These are phyloP conservation scores for Leishmania turanica DNA, from an alignment of 208 protist species.

Conservation along the genomic window DNA sequence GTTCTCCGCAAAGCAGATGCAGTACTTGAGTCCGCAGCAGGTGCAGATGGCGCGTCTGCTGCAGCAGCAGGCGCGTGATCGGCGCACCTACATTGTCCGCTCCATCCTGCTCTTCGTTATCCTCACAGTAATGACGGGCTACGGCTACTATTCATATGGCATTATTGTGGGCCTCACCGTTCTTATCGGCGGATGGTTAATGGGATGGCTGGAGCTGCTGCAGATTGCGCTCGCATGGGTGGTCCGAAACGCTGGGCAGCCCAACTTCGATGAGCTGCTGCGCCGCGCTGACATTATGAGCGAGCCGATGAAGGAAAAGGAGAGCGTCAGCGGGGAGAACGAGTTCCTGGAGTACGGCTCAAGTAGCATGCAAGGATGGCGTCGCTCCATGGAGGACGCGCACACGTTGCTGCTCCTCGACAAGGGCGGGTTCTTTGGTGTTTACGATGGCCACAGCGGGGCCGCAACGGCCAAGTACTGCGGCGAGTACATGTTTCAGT, in stretches of 20 bases:
- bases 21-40: slow-evolving; percentile 31
- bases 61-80: slow-evolving; percentile 27
- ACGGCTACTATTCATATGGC: slow-evolving; percentile 25
- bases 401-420: slow-evolving; percentile 78
- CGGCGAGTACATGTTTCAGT: slow-evolving; percentile 76
- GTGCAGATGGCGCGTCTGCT: slow-evolving; percentile 27
- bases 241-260: slow-evolving; percentile 17
- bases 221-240: slow-evolving; percentile 25
- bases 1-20: slow-evolving; percentile 23
- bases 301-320: slow-evolving; percentile 83
- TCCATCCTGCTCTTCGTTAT: slow-evolving; percentile 15
- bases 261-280: slow-evolving; percentile 68
- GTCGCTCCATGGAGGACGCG: slow-evolving; percentile 91
- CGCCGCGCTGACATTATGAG: slow-evolving; percentile 85
- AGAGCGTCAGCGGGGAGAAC: slow-evolving; percentile 69
- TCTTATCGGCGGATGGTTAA: slow-evolving; percentile 19
- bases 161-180: slow-evolving; percentile 20
- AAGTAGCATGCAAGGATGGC: slow-evolving; percentile 92
- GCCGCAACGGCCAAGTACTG: slow-evolving; percentile 74
- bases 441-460: slow-evolving; percentile 93
- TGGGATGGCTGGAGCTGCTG: slow-evolving; percentile 24
- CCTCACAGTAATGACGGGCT: slow-evolving; percentile 10
- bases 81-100: slow-evolving; percentile 16
- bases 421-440: slow-evolving; percentile 86
- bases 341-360: slow-evolving; percentile 60